Evolutionary conservation across 805 yeast species (phyloP).

Genomic region (Candida insectalens): DNA sequence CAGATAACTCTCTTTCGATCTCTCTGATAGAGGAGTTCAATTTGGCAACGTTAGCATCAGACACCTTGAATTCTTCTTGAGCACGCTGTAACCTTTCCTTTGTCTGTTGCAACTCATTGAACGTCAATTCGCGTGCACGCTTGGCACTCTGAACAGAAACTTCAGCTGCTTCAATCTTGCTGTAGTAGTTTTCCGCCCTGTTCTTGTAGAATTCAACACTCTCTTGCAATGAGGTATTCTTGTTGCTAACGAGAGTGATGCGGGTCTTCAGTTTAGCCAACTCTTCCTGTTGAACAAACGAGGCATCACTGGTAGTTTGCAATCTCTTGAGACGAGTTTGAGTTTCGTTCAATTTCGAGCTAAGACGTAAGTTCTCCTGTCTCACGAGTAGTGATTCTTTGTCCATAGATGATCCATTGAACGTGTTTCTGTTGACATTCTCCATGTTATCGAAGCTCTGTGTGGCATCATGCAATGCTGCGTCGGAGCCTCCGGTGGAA

Average conservation of each 20-base stretch:
- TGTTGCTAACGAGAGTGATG: slow-evolving; percentile 45
- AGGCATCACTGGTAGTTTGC: slow-evolving; percentile 17
- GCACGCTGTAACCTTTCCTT: slow-evolving; percentile 35
- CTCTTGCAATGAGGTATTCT: slow-evolving; percentile 44
- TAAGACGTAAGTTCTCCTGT: slow-evolving; percentile 26
- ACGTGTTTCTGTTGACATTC: slow-evolving; percentile 5
- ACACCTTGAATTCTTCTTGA: slow-evolving; percentile 42
- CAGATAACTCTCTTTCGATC: slow-evolving; percentile 47
- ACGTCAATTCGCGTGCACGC: slow-evolving; percentile 47
- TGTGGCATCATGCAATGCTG: slow-evolving; percentile 21
- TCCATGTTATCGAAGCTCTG: slow-evolving; percentile 6
- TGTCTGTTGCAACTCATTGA: slow-evolving; percentile 43
- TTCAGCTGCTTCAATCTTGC: slow-evolving; percentile 72
- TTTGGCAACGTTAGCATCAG: slow-evolving; percentile 44
- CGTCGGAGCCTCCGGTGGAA: slow-evolving; percentile 22
- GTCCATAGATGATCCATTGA: slow-evolving; percentile 5
- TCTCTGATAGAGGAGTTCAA: slow-evolving; percentile 40
- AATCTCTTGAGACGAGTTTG: slow-evolving; percentile 24
- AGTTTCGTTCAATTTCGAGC: slow-evolving; percentile 24
- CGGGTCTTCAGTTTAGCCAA: slow-evolving; percentile 41
- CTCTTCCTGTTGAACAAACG: slow-evolving; percentile 25
- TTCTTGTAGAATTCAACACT: slow-evolving; percentile 53
- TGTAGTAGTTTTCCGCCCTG: slow-evolving; percentile 66
- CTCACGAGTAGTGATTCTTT: slow-evolving; percentile 19
- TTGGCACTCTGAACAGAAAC: slow-evolving; percentile 54